phyloP scores from a whole-genome alignment of 192 early-diverging fungal species.

The Coemansia sp. region DNA sequence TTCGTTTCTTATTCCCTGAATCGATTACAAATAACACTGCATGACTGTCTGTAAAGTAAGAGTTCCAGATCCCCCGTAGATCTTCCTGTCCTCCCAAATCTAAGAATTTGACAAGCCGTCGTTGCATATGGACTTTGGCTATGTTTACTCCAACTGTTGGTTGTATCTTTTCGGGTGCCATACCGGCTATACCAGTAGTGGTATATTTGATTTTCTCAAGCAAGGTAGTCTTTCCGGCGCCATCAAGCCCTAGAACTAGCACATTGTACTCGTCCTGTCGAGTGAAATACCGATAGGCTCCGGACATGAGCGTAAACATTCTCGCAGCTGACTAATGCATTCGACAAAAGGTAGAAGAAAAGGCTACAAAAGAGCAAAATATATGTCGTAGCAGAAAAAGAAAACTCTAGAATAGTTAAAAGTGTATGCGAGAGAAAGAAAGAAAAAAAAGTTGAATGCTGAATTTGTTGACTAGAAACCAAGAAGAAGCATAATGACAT shows the following conservation, averaged over 20 bases:
- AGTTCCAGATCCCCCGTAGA: constrained; percentile 86
- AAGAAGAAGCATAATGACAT: constrained; percentile 65
- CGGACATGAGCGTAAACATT: constrained; percentile 93
- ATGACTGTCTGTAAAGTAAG: constrained; percentile 92
- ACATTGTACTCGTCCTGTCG: constrained; percentile 90
- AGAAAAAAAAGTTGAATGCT: neutral
- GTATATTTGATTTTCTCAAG: constrained; percentile 87
- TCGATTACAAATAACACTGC: constrained; percentile 94
- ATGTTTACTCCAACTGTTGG: constrained; percentile 95
- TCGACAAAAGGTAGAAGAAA: neutral
- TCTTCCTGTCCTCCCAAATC: constrained; percentile 92
- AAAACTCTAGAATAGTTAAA: neutral
- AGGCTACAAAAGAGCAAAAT: neutral
- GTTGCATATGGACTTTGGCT: constrained; percentile 41
- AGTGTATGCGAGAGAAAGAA: neutral
- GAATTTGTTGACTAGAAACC: constrained; percentile 44
- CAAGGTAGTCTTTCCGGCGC: constrained; percentile 97
- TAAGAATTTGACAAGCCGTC: constrained; percentile 75
- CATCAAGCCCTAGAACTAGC: constrained; percentile 95
- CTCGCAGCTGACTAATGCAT: neutral
- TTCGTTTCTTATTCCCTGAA: constrained; percentile 70
- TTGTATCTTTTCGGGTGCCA: constrained; percentile 84
- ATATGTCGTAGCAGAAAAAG: neutral
- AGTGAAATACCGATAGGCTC: constrained; percentile 85
- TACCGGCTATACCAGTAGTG: constrained; percentile 67